Evolutionary conservation across 1,284 basidiomycete species (phyloP), one percentile per base, ranked within the genome.

Genomic region (Phellopilus nigrolimitatus): DNA sequence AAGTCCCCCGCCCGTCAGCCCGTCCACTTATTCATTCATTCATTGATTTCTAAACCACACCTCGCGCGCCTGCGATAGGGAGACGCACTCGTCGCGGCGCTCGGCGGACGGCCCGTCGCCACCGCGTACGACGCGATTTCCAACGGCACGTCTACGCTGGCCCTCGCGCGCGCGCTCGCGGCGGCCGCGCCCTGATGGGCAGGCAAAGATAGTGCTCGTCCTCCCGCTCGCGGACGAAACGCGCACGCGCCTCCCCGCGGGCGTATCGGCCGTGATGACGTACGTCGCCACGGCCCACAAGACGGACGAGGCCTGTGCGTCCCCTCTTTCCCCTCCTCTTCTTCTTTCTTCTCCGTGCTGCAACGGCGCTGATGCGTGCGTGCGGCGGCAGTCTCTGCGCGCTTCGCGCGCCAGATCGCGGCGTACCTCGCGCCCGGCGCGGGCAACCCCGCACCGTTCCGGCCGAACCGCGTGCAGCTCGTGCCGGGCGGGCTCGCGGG

Each of bases 401-500:
- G 38, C 25, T 55, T 46, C 31, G 34, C 40, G 12, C 53, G 53
- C 22, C 53, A 49, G 19, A 49, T 54, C 24, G 12, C 47, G 9
- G n/a, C 17, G 8, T 55, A 51, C 22, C 41, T 51, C 30, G 43
- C 28, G 13, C 10, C 19, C 2, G 8, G 42, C 15, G 1, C 45
- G 2, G 28, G 13, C 2, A 41, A 40, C 37, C 13, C 42, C 10
- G 39, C 8, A 5, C 47, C 47, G 17, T 53, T 54, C 45, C 28
- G 31, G 15, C 54, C 61, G 1, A 61, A 61, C 46, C 53, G 54
- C 27, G 58, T 61, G 2, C 61, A 60, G 37, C 36, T 65, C 30
- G 24, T 66, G 48, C 60, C 50, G 1, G 61, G 61, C 2, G 66
- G 66, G 2, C 49, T 67, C 15, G 56, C 43, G 17, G 61, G 62